Percentiles rank a stretch among this genome's conserved stretches.
Evolutionary conservation across 176 grass and related monocot species (phyloP).

Genomic region (Aegilops longissima): DNA sequence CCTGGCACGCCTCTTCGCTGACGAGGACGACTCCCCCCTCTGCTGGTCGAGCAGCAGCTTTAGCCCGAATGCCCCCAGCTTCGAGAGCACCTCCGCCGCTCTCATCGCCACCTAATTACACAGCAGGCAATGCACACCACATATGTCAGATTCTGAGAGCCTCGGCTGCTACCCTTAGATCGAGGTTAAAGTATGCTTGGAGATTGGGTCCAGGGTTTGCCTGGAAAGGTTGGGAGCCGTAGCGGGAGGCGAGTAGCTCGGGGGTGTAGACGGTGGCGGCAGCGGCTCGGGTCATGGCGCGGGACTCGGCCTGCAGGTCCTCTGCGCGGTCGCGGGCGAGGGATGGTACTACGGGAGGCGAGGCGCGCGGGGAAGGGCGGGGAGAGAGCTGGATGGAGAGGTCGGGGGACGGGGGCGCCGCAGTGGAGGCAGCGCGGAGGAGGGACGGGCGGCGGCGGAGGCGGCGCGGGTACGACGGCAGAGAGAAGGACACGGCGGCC

Average conservation of each 20-base stretch:
- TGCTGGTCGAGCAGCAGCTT: slow-evolving; percentile 65
- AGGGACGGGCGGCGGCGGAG: neutral
- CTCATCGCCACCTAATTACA: slow-evolving; percentile 60
- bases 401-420: slow-evolving; percentile 43
- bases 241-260: slow-evolving; percentile 66
- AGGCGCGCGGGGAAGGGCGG: slow-evolving; percentile 14
- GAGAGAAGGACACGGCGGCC: slow-evolving; percentile 15
- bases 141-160: neutral
- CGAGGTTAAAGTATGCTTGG: neutral
- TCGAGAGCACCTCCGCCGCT: slow-evolving; percentile 70
- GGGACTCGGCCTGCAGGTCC: slow-evolving; percentile 83
- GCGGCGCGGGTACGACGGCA: neutral
- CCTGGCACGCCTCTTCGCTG: slow-evolving; percentile 50
- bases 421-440: slow-evolving; percentile 51
- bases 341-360: slow-evolving; percentile 19
- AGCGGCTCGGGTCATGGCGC: slow-evolving; percentile 76
- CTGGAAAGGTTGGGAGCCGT: slow-evolving; percentile 72
- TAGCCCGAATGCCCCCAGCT: slow-evolving; percentile 55
- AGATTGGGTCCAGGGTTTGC: slow-evolving; percentile 30
- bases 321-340: slow-evolving; percentile 52
- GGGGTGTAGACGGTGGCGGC: slow-evolving; percentile 73
- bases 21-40: slow-evolving; percentile 39
- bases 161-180: neutral
- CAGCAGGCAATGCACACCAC: slow-evolving; percentile 3
- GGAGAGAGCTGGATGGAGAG: slow-evolving; percentile 54